These are phyloP conservation scores for Delitschia confertaspora DNA, from an alignment of 495 filamentous ascomycete species.

Conservation along the genomic window DNA sequence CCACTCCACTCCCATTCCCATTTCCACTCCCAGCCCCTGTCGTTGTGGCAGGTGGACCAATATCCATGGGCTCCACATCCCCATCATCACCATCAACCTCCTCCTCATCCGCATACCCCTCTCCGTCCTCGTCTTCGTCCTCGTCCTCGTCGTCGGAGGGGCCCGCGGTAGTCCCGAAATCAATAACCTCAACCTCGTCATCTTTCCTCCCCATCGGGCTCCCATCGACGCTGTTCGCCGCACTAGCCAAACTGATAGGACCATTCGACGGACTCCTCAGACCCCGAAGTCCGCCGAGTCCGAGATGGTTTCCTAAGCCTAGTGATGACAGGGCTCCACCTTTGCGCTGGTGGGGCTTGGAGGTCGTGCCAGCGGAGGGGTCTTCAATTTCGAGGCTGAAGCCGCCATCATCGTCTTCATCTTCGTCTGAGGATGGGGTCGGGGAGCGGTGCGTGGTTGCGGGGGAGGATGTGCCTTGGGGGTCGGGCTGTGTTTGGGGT, in stretches of 20 bases:
- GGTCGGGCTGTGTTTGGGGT: neutral
- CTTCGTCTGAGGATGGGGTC: conserved; percentile 36
- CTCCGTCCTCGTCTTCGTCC: conserved; percentile 16
- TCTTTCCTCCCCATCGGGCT: conserved; percentile 1
- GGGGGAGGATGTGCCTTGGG: conserved; percentile 22
- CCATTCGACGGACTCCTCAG: conserved; percentile 13
- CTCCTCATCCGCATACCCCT: conserved; percentile 14
- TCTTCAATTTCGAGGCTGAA: conserved; percentile 19
- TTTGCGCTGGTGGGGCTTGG: conserved; percentile 1
- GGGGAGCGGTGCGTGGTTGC: conserved; percentile 39
- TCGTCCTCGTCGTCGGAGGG: conserved; percentile 10
- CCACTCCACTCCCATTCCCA: conserved; percentile 8
- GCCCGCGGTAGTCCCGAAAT: conserved; percentile 18
- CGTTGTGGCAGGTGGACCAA: conserved; percentile 20
- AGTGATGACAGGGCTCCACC: conserved; percentile 19
- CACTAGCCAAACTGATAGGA: conserved; percentile 23
- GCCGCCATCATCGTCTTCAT: conserved; percentile 30
- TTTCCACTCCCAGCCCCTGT: neutral
- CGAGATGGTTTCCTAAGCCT: conserved; percentile 14
- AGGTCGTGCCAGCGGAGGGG: conserved; percentile 16
- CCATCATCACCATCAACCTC: conserved; percentile 1
- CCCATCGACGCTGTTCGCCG: conserved; percentile 23
- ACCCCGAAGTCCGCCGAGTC: conserved; percentile 4
- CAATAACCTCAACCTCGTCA: conserved; percentile 21
- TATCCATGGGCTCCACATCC: conserved; percentile 24